Conservation (phyloP, 768 basidiomycete species). For the Suillus variegatus region DNA sequence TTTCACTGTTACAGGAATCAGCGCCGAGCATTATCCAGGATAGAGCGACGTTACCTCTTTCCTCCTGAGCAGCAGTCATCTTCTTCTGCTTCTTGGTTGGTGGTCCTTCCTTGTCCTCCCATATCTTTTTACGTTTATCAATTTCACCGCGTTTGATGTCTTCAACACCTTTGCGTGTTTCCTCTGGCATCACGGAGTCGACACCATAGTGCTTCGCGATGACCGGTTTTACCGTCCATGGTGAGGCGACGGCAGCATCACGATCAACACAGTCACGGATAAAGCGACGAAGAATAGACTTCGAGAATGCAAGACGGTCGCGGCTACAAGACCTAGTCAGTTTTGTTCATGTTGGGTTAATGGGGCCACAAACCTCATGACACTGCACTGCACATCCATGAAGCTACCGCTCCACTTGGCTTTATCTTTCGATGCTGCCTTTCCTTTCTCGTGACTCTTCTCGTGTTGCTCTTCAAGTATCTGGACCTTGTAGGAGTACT, state of each 20-base stretch:
- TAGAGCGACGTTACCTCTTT: constrained; percentile 52
- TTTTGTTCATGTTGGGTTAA: constrained; percentile 4
- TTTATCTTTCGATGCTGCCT: constrained; percentile 56
- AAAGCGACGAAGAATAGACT: constrained; percentile 94
- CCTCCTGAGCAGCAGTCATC: constrained; percentile 70
- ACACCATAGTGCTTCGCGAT: constrained; percentile 88
- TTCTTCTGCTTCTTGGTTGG: constrained; percentile 84
- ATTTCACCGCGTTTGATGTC: constrained; percentile 84
- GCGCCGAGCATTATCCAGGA: constrained; percentile 10
- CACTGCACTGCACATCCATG: constrained; percentile 79
- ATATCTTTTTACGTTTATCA: constrained; percentile 89
- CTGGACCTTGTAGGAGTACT: constrained; percentile 88
- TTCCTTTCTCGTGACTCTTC: constrained; percentile 63
- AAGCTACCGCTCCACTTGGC: constrained; percentile 71
- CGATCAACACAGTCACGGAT: constrained; percentile 95
- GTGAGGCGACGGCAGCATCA: constrained; percentile 88
- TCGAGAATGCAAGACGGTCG: constrained; percentile 93
- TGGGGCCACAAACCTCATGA: constrained; percentile 68
- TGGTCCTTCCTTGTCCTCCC: constrained; percentile 86
- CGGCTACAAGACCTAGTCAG: constrained; percentile 53
- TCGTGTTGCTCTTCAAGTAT: constrained; percentile 78
- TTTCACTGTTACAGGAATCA: constrained; percentile 25
- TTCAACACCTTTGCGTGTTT: constrained; percentile 76
- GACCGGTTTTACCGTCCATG: constrained; percentile 90
- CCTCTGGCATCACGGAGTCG: constrained; percentile 82